Evolutionary conservation across 2,329 filamentous ascomycete species (phyloP), one percentile per base, ranked within the genome.

Genomic region (Pyrenochaeta sp.): DNA sequence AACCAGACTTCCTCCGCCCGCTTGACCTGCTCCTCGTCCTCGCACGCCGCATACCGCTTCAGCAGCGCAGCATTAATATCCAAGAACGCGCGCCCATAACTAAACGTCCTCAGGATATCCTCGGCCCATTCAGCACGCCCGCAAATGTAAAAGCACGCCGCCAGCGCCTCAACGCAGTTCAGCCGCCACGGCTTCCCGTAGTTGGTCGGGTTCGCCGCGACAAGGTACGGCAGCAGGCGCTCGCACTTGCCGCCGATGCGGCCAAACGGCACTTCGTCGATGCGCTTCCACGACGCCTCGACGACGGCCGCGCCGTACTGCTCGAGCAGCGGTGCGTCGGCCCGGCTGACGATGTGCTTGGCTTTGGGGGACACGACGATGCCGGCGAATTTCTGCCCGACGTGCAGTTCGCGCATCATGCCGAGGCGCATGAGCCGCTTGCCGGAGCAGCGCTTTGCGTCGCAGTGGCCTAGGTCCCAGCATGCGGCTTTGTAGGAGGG

Each of bases 391-490:
- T 93, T 92, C 73, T 97, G 92, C 39, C 94, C 94, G 42, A 97
- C 80, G 63, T 93, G 85, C 40, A 99, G 81, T 65, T 96, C 89
- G 58, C 94, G 87, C 90, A 99, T 96, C 63, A 96, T 78, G 3
- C 93, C 93, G 41, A 95, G 82, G 53, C 87, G 86, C 82, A 99
- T 96, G 22, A 99, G 81, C 53, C 90, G 86, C 77, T 99, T 99
- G 21, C 94, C 94, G 0, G 92, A 96, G 74, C 94, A 99, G 60
- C 93, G 81, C 73, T 96, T 97, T 7, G 93, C 90, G 67, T 99
- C 94, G 77, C 94, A 99, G 76, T 99, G 94, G 51, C 92, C 93
- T 22, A 99, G 81, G 67, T 99, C 94, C 94, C 94, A 99, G 72
- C 93, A 96, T 46, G 93, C 94, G 35, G 94, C 93, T 74, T 95